These are phyloP conservation scores for Leucosporidium scottii DNA, from an alignment of 768 basidiomycete species.

Conservation along the genomic window DNA sequence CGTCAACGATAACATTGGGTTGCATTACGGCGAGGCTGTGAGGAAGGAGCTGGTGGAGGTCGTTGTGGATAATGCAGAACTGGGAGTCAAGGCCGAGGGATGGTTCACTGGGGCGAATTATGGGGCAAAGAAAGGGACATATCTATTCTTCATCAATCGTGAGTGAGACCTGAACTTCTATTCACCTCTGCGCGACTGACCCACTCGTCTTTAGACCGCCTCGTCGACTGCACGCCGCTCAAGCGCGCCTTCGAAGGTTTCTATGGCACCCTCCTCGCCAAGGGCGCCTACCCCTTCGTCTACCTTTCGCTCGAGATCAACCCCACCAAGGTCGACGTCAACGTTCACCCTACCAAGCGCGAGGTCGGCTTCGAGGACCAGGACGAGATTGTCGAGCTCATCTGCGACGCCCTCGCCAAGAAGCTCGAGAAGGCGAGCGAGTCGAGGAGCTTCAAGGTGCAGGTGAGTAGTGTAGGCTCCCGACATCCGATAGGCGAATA, in stretches of 20 bases:
- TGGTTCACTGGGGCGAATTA: conserved; percentile 82
- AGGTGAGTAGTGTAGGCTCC: conserved; percentile 37
- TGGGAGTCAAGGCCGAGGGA: conserved; percentile 64
- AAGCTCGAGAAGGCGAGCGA: conserved; percentile 50
- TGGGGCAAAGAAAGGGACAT: conserved; percentile 73
- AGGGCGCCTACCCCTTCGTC: conserved; percentile 82
- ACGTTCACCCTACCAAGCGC: conserved; percentile 95
- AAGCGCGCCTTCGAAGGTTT: conserved; percentile 79
- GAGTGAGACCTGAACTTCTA: conserved; percentile 37
- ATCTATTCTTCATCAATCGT: conserved; percentile 94
- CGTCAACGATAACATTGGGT: conserved; percentile 60
- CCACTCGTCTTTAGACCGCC: conserved; percentile 56
- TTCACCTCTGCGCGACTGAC: neutral
- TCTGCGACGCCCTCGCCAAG: conserved; percentile 65
- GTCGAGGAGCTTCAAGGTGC: conserved; percentile 45
- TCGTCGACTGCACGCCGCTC: conserved; percentile 81
- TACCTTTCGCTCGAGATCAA: conserved; percentile 84
- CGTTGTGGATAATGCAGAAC: conserved; percentile 42
- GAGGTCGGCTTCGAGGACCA: conserved; percentile 81
- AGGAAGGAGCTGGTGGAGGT: conserved; percentile 61
- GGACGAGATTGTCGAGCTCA: conserved; percentile 68
- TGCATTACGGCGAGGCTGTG: conserved; percentile 72
- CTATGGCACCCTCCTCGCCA: conserved; percentile 77
- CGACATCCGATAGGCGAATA: too few relatives aligned
- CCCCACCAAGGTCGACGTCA: conserved; percentile 85